Percentiles rank a stretch among this genome's conserved stretches.
phyloP scores from a whole-genome alignment of 2,329 filamentous ascomycete genomes.

The Ascosphaera pollenicola region DNA sequence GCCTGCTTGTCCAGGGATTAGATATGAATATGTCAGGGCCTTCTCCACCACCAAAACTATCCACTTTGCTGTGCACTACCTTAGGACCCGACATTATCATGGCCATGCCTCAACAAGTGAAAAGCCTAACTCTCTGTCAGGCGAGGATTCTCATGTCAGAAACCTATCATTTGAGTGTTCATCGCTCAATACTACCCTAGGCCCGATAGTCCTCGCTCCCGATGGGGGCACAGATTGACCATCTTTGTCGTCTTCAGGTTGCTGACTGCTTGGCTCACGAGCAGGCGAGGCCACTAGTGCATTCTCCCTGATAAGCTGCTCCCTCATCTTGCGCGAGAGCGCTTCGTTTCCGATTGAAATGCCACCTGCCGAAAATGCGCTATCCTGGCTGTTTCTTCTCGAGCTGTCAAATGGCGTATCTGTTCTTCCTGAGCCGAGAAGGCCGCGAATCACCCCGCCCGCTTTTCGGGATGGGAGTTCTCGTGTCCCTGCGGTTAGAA shows the following conservation, averaged over 20 bases:
- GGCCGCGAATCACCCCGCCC: slow-evolving; percentile 26
- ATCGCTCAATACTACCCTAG: neutral
- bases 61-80: no score
- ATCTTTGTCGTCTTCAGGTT: neutral
- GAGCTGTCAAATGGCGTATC: slow-evolving; percentile 14
- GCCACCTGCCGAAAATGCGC: slow-evolving; percentile 5
- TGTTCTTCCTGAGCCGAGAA: slow-evolving; percentile 15
- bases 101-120: no score
- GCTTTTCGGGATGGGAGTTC: slow-evolving; percentile 34
- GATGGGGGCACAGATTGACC: neutral
- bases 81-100: no score
- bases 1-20: no score
- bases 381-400: slow-evolving; percentile 19
- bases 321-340: slow-evolving; percentile 1
- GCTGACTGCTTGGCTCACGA: neutral
- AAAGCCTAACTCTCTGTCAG: neutral
- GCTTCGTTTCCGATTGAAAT: neutral
- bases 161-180: neutral
- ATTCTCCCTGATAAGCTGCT: slow-evolving; percentile 1
- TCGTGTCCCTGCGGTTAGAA: slow-evolving; percentile 58
- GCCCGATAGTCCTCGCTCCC: neutral
- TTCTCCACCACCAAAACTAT: no score
- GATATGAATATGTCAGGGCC: no score
- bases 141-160: neutral
- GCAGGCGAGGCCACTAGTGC: neutral